These are phyloP conservation scores for Verticillium zaregamsianum DNA, from an alignment of 2,329 filamentous ascomycete genomes.

Conservation along the genomic window DNA sequence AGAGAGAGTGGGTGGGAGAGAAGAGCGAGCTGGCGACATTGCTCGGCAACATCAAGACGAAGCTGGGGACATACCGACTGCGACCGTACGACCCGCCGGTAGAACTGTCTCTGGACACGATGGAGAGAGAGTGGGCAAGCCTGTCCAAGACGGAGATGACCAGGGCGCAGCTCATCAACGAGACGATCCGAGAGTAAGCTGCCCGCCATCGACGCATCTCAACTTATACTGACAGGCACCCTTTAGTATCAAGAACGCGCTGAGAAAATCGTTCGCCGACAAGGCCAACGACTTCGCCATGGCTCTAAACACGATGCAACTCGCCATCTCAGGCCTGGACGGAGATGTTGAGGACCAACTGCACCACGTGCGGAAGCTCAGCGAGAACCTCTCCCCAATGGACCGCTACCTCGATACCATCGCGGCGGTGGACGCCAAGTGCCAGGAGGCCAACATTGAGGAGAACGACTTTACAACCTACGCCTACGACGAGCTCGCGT, in stretches of 20 bases:
- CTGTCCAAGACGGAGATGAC: slow-evolving; percentile 82
- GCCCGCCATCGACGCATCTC: slow-evolving; percentile 18
- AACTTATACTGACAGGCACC: slow-evolving; percentile 21
- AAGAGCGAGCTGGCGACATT: slow-evolving; percentile 93
- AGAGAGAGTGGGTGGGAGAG: slow-evolving; percentile 94
- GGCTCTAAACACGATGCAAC: slow-evolving; percentile 88
- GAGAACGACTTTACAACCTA: slow-evolving; percentile 99
- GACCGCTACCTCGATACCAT: slow-evolving; percentile 89
- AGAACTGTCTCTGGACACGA: slow-evolving; percentile 74
- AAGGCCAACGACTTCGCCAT: slow-evolving; percentile 98
- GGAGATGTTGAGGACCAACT: slow-evolving; percentile 95
- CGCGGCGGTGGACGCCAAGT: slow-evolving; percentile 79
- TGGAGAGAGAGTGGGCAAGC: slow-evolving; percentile 77
- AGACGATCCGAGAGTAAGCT: slow-evolving; percentile 87
- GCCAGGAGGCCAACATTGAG: slow-evolving; percentile 94
- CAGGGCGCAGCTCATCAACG: slow-evolving; percentile 91
- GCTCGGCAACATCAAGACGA: slow-evolving; percentile 97
- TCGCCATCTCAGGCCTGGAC: slow-evolving; percentile 94
- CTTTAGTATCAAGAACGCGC: slow-evolving; percentile 81
- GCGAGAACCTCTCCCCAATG: slow-evolving; percentile 81
- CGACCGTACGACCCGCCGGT: slow-evolving; percentile 85
- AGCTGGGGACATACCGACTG: slow-evolving; percentile 89
- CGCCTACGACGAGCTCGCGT: slow-evolving; percentile 92
- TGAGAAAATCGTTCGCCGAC: slow-evolving; percentile 90
- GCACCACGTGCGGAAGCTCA: slow-evolving; percentile 78